Conservation (phyloP, 805 yeast genomes). For the Scheffersomyces lignosus region DNA sequence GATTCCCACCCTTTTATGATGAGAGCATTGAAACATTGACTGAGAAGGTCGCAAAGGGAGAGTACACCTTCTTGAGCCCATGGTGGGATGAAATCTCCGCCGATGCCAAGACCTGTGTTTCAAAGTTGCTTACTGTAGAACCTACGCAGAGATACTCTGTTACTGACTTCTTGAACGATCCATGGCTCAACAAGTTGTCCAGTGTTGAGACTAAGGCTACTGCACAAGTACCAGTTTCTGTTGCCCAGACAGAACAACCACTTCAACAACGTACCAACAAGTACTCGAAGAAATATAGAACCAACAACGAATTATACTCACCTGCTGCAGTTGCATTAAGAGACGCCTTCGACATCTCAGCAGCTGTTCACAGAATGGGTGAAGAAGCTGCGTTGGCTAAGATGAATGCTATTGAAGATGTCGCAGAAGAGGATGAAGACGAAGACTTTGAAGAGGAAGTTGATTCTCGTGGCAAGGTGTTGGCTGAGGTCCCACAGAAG, state of each 20-base stretch:
- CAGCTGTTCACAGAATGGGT: slow-evolving; percentile 81
- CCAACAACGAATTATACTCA: slow-evolving; percentile 44
- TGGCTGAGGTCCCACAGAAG: slow-evolving; percentile 1
- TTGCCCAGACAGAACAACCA: no score
- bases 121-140: slow-evolving; percentile 67
- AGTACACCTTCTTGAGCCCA: slow-evolving; percentile 71
- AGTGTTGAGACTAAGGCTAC: neutral
- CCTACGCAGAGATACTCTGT: slow-evolving; percentile 68
- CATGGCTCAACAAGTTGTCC: slow-evolving; percentile 56
- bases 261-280: slow-evolving; percentile 10
- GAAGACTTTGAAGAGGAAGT: slow-evolving; percentile 20
- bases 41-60: slow-evolving; percentile 77
- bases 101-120: slow-evolving; percentile 70
- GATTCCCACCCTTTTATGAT: slow-evolving; percentile 97
- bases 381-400: slow-evolving; percentile 52
- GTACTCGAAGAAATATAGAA: slow-evolving; percentile 24
- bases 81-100: slow-evolving; percentile 86
- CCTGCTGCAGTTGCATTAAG: slow-evolving; percentile 81
- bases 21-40: slow-evolving; percentile 73
- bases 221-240: slow-evolving; percentile 1
- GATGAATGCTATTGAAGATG: slow-evolving; percentile 19
- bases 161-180: slow-evolving; percentile 70
- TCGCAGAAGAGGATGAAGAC: slow-evolving; percentile 41
- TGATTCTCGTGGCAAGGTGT: slow-evolving; percentile 12
- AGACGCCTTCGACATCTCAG: slow-evolving; percentile 83